Evolutionary conservation across 2,329 filamentous ascomycete species (phyloP), one percentile per base, ranked within the genome.

Genomic region (Thermothelomyces thermophilus): DNA sequence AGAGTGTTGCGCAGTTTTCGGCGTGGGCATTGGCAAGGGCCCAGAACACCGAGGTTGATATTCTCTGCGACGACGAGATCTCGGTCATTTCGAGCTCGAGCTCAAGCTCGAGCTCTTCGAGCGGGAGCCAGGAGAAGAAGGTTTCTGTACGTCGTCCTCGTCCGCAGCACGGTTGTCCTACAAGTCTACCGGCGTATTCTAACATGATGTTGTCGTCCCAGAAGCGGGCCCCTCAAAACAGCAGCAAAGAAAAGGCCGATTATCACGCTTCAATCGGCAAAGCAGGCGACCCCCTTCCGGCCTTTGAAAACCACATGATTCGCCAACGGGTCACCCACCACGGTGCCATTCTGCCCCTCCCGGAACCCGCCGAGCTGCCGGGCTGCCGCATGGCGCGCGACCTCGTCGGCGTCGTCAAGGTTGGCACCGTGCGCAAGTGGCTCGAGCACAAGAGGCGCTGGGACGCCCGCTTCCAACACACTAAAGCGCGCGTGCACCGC

Each of bases 1-100:
- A 57, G 52, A 58, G 88, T 1, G 82, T 96, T 46, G 87, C 93
- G 0, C 91, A 96, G 59, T 97, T 98, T 62, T 86, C 90, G 2
- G 89, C 90, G 0, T 97, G 90, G 90, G 86, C 86, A 0, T 74
- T 96, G 19, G 88, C 90, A 1, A 76, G 84, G 56, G 89, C 90
- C 0, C 90, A 96, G 63, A 77, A 88, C 52, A 80, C 77, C 1
- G 80, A 81, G 1, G 90, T 95, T 48, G 86, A 93, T 16, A 91
- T 95, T 31, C 66, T 85, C 31, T 84, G 90, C 53, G 87, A 94
- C 52, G 86, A 90, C 56, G 73, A 79, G 10, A 79, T 90, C 42
- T 91, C 87, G 0, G 70, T 89, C 24, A 86, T 90, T 41, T 89
- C 87, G 1, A 71, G 63, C 10, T 83, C 82, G 1, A 71, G 64